These are phyloP conservation scores for Kondoa subrosea DNA, from an alignment of 768 basidiomycete species.

Conservation along the genomic window DNA sequence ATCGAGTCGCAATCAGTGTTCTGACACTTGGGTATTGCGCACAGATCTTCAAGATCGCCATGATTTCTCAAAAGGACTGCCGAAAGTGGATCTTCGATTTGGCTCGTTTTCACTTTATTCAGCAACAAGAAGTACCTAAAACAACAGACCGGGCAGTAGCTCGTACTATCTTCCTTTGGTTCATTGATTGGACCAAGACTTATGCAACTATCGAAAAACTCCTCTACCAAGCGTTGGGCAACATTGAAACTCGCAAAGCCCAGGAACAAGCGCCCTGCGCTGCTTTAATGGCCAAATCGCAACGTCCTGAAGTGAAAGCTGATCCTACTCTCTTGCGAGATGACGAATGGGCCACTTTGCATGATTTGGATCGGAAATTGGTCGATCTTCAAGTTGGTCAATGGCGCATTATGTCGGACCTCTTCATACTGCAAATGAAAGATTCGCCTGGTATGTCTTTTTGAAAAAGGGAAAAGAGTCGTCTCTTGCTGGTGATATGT, in stretches of 20 bases:
- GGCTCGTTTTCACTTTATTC: constrained; percentile 63
- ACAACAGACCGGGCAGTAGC: constrained; percentile 76
- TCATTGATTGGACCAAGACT: constrained; percentile 68
- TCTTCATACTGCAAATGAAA: neutral
- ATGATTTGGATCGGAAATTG: constrained; percentile 55
- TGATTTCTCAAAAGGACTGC: constrained; percentile 79
- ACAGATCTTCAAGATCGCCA: constrained; percentile 78
- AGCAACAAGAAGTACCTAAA: constrained; percentile 81
- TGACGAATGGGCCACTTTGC: constrained; percentile 57
- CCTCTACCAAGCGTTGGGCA: constrained; percentile 78
- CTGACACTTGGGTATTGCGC: neutral
- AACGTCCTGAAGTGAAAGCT: constrained; percentile 60
- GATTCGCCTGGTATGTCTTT: neutral
- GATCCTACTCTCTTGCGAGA: constrained; percentile 56
- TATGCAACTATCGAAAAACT: constrained; percentile 58
- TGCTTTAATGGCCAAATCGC: constrained; percentile 61
- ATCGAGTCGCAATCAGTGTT: too few species aligned
- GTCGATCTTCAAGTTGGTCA: constrained; percentile 42
- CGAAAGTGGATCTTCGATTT: constrained; percentile 63
- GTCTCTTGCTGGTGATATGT: too few species aligned
- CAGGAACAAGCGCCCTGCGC: constrained; percentile 52
- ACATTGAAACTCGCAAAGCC: constrained; percentile 55
- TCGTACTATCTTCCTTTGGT: constrained; percentile 86
- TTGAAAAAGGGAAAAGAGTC: too few species aligned
- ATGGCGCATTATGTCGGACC: neutral